These are phyloP conservation scores for Naganishia sp. DNA, from an alignment of 1,284 basidiomycete species.

Conservation along the genomic window DNA sequence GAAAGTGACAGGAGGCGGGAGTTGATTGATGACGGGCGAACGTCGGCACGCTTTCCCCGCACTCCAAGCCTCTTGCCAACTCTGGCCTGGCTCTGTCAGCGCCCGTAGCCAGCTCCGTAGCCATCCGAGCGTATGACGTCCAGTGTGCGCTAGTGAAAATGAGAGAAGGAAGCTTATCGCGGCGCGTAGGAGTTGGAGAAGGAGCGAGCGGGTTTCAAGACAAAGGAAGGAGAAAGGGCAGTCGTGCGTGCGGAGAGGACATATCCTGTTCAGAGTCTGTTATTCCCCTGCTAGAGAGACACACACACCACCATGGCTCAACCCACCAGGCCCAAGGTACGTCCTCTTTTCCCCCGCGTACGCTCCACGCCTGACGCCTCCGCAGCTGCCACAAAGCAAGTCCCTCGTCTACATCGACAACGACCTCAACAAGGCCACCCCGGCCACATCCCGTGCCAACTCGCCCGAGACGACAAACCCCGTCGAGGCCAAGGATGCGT, in stretches of 20 bases:
- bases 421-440: slow-evolving; percentile 27
- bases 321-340: slow-evolving; percentile 25
- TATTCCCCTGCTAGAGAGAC: no score
- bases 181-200: neutral
- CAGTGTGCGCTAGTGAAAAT: no score
- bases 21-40: neutral
- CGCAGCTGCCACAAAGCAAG: slow-evolving; percentile 46
- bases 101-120: neutral
- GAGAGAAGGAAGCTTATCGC: neutral
- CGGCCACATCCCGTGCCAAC: slow-evolving; percentile 17
- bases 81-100: neutral
- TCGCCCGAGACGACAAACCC: neutral
- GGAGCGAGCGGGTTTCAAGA: neutral
- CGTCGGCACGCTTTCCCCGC: neutral
- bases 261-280: no score
- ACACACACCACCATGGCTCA: slow-evolving; percentile 4
- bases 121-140: no score
- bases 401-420: slow-evolving; percentile 50
- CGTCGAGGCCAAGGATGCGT: no score
- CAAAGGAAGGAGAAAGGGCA: no score
- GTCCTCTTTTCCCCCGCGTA: neutral
- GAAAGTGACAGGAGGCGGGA: neutral
- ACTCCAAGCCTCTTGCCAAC: neutral
- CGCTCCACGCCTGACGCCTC: neutral
- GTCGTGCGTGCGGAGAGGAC: no score